Conservation (phyloP, 139 green algal species). For the Mychonastes homosphaera region DNA sequence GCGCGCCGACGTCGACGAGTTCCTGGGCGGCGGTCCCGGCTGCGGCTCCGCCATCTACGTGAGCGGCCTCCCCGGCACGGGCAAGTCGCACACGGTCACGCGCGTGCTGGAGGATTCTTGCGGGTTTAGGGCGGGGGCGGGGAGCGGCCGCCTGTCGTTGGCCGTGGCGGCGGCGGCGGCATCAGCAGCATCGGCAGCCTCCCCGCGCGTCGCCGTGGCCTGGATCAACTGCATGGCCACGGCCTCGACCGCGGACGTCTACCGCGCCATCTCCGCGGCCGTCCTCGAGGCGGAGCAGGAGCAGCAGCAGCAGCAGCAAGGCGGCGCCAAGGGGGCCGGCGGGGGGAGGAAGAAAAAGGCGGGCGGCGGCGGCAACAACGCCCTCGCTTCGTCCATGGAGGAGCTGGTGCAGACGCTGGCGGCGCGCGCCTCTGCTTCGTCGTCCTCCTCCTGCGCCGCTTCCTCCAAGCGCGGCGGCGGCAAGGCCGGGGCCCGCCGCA, state of each 20-base stretch:
- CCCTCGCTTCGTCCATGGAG: too few relatives aligned
- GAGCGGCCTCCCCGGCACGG: conserved; percentile 7
- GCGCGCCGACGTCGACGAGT: neutral
- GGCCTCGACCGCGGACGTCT: conserved; percentile 4
- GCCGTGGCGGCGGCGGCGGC: too few relatives aligned
- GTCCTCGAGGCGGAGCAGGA: neutral
- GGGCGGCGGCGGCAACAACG: neutral
- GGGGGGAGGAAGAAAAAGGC: neutral
- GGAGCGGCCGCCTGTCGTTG: neutral
- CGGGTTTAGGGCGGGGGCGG: too few relatives aligned
- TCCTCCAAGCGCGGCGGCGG: too few relatives aligned
- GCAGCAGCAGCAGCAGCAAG: neutral
- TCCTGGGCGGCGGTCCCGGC: neutral
- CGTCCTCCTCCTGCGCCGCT: too few relatives aligned
- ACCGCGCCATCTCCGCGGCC: neutral
- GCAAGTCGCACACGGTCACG: conserved; percentile 18
- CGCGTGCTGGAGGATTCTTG: conserved; percentile 1
- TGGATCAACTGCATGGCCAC: conserved; percentile 24
- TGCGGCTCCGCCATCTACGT: conserved; percentile 9
- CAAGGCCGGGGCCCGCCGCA: too few relatives aligned
- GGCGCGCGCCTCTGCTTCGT: neutral
- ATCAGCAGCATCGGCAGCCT: too few relatives aligned
- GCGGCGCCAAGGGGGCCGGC: neutral
- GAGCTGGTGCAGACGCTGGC: neutral
- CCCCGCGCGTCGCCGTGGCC: neutral